These are phyloP conservation scores for Phalaenopsis hybrid DNA, from an alignment of 116 monocot species.

Conservation along the genomic window DNA sequence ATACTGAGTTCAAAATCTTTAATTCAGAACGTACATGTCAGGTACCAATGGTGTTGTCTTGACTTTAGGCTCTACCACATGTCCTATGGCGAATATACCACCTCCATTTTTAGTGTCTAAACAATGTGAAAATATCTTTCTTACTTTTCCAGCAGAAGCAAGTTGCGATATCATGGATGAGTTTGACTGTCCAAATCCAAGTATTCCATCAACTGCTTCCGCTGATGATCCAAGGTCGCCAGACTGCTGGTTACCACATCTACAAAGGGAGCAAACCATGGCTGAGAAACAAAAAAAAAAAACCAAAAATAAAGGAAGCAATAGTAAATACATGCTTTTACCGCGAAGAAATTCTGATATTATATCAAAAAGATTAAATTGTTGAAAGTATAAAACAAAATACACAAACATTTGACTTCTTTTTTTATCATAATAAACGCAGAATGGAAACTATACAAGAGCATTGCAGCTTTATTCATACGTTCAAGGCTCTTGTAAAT, in stretches of 20 bases:
- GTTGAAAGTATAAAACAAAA: not conserved
- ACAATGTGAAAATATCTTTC: slow-evolving; percentile 84
- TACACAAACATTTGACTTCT: not conserved
- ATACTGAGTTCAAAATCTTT: not conserved
- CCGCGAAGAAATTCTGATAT: not conserved
- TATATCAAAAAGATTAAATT: not conserved
- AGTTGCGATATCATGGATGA: slow-evolving; percentile 84
- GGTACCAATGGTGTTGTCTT: slow-evolving; percentile 90
- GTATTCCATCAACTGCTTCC: slow-evolving; percentile 82
- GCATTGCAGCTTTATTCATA: not conserved
- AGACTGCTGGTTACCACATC: slow-evolving; percentile 63
- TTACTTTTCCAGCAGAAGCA: slow-evolving; percentile 72
- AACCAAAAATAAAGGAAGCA: not conserved
- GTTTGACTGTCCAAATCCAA: slow-evolving; percentile 97
- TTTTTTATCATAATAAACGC: not conserved
- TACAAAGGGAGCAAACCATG: slow-evolving; percentile 11
- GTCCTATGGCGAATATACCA: slow-evolving; percentile 87
- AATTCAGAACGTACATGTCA: slow-evolving; percentile 51
- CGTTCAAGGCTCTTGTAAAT: not conserved
- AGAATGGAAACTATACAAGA: not conserved
- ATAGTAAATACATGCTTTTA: not conserved
- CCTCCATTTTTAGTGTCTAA: slow-evolving; percentile 79
- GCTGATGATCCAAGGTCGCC: slow-evolving; percentile 66
- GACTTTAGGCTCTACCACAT: slow-evolving; percentile 79
- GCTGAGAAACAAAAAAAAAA: not conserved